Base-by-base conservation (phyloP, 73 alveolate species). In the Blepharisma japonicum region DNA sequence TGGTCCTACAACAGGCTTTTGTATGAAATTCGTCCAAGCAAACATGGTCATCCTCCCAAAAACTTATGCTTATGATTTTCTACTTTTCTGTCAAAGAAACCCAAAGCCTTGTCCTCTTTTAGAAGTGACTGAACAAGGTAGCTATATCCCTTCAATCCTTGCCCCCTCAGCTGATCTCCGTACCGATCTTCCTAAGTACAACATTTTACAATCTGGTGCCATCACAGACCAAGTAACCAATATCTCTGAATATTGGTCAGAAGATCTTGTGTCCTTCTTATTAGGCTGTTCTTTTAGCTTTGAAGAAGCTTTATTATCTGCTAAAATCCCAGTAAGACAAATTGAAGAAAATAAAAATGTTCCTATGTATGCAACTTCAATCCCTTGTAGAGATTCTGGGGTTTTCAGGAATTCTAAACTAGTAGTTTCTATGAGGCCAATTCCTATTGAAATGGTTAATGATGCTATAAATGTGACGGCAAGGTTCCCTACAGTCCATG, bases 61-160 rank as follows among this genome's bases (percentile, higher is more conserved):
- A 39, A 20, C 48, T 20, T 68, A 83, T 45, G 92, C 94, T 0
- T 77, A 71, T 2, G 94, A 90, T 18, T 90, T 90, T 61, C 66
- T 51, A 6, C 54, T 42, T 32, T 90, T 90, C 68, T 87, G 93
- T 68, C 82, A 78, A 71, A 55, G 68, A 25, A 87, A 87, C 74
- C 94, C 91, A 7, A 78, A 84, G 68, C 94, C 96, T 6, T 90
- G 96, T 81, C 96, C 96, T 0, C 79, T 90, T 6, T 81, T 90
- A 68, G 96, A 90, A 78, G 74, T 78, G 51, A 51, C 84, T 45
- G 66, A 81, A 53, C 61, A 83, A 46, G 79, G 87, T 48, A 14
- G 76, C 77, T 42, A 23, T 20, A 39, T 45, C 39, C 83, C 92
- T 6, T 6, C 48, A 14, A 55, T 23, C 79, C 68, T 83, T 61